A percentile compares a stretch with the other conserved stretches of the same genome.
Conservation (phyloP, 2,329 filamentous ascomycete genomes). For the Penicillium sp. region DNA sequence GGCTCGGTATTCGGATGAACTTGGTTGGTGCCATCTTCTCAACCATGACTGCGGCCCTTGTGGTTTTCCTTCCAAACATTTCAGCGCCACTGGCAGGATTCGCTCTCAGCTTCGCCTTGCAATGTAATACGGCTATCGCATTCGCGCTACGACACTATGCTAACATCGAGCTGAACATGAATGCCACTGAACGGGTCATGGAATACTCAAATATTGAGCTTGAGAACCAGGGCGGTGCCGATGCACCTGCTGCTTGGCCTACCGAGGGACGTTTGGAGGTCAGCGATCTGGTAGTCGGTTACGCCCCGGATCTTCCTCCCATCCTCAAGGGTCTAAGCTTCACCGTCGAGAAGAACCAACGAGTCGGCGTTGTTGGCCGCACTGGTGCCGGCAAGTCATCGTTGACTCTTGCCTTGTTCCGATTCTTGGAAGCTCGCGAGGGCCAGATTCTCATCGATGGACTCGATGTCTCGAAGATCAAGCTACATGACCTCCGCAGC, state of each 20-base stretch:
- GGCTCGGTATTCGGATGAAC: slow-evolving; percentile 75
- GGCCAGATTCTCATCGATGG: slow-evolving; percentile 37
- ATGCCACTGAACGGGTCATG: slow-evolving; percentile 50
- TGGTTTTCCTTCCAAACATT: slow-evolving; percentile 66
- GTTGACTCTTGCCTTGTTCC: slow-evolving; percentile 36
- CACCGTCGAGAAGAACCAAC: slow-evolving; percentile 29
- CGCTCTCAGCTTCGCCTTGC: slow-evolving; percentile 73
- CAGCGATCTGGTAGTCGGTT: slow-evolving; percentile 71
- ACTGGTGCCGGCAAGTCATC: slow-evolving; percentile 43
- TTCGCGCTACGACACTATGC: slow-evolving; percentile 72
- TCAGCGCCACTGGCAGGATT: slow-evolving; percentile 76
- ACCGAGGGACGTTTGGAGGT: slow-evolving; percentile 71
- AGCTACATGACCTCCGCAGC: slow-evolving; percentile 65
- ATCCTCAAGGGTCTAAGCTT: slow-evolving; percentile 33
- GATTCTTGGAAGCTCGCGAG: slow-evolving; percentile 32
- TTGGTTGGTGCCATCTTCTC: slow-evolving; percentile 73
- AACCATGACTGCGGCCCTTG: slow-evolving; percentile 66
- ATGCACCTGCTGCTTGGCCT: slow-evolving; percentile 36
- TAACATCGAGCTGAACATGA: slow-evolving; percentile 64
- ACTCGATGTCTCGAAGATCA: slow-evolving; percentile 54
- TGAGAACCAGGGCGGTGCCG: slow-evolving; percentile 29
- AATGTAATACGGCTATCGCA: slow-evolving; percentile 69
- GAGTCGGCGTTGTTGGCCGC: slow-evolving; percentile 38
- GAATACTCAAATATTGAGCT: slow-evolving; percentile 55
- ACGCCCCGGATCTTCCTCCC: slow-evolving; percentile 69